A percentile compares a stretch with the other conserved stretches of the same genome.
Conservation (phyloP, 2,329 filamentous ascomycete species). For the Knufia petricola region DNA sequence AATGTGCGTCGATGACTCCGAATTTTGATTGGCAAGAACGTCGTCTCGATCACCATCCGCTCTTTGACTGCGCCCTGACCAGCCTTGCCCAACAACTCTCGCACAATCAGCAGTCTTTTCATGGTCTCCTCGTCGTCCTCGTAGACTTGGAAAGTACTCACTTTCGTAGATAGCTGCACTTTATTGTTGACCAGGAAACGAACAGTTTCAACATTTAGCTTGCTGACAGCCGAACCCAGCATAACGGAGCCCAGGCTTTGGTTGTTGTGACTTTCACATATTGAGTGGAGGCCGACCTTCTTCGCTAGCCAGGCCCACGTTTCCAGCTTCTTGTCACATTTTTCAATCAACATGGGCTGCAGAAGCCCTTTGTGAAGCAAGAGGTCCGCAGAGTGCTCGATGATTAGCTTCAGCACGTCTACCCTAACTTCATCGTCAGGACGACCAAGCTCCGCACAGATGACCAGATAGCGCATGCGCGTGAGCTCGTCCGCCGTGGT, state of each 20-base stretch:
- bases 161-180: background rate
- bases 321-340: conserved; percentile 1
- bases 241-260: conserved; percentile 1
- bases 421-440: background rate
- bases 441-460: background rate
- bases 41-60: conserved; percentile 7
- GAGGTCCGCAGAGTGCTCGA: conserved; percentile 6
- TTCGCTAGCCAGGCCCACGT: conserved; percentile 7
- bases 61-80: conserved; percentile 6
- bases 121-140: conserved; percentile 2
- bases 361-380: background rate
- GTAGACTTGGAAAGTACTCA: conserved; percentile 6
- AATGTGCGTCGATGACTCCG: background rate
- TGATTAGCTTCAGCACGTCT: background rate
- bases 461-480: background rate
- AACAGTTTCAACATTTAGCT: conserved; percentile 3
- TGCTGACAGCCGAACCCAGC: background rate
- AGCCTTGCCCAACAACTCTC: background rate
- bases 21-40: background rate
- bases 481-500: background rate
- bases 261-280: background rate
- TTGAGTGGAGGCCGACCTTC: background rate
- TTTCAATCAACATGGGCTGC: background rate
- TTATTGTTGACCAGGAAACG: conserved; percentile 2
- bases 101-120: background rate